A percentile compares a stretch with the other conserved stretches of the same genome.
Conservation (phyloP, 768 basidiomycete species). For the Kwoniella mangroviensis region DNA sequence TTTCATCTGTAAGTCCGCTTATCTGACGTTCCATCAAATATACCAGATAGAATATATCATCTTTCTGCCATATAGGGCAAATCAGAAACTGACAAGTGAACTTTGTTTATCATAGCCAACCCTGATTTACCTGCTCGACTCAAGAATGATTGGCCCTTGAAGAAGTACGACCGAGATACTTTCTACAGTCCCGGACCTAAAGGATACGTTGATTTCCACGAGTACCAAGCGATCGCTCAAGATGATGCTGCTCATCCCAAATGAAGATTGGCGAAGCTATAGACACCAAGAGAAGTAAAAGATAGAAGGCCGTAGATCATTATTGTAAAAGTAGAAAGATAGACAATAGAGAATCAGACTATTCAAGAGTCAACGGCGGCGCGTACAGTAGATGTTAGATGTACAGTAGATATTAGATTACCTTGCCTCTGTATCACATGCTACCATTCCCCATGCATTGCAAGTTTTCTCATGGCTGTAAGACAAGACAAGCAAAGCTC, state of each 20-base stretch:
- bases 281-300: background rate
- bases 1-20: constrained; percentile 26
- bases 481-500: no score
- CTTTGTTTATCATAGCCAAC: constrained; percentile 19
- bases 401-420: no score
- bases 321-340: no score
- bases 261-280: background rate
- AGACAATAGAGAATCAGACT: no score
- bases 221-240: constrained; percentile 16
- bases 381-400: no score
- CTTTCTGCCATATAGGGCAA: background rate
- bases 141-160: constrained; percentile 23
- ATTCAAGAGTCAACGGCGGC: no score
- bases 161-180: constrained; percentile 27
- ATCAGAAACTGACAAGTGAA: background rate
- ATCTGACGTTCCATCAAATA: background rate
- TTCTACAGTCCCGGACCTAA: constrained; percentile 26
- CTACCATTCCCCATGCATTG: no score
- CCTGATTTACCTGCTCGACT: constrained; percentile 27
- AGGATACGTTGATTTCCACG: constrained; percentile 22
- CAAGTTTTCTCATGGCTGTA: no score
- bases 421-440: no score
- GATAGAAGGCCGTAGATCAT: no score
- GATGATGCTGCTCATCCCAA: constrained; percentile 14
- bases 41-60: background rate